phyloP scores from a whole-genome alignment of 306 rosid genomes.

The Argentina anserina region DNA sequence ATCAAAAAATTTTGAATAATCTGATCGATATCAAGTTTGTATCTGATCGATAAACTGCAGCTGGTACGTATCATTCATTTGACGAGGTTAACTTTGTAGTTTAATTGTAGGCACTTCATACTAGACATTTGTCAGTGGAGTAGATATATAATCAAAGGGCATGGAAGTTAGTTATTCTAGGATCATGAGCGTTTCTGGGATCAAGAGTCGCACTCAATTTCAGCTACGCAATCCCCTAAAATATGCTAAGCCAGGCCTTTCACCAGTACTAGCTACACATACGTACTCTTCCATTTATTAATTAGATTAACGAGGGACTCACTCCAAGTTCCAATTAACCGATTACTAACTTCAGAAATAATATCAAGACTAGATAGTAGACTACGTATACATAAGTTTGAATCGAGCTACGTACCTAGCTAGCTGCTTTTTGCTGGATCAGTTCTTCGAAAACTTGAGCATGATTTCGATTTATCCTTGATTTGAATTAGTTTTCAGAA shows the following conservation, averaged over 20 bases:
- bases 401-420: not conserved
- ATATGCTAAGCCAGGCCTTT: not conserved
- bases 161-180: constrained; percentile 34
- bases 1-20: too few species aligned
- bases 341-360: not conserved
- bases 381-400: not conserved
- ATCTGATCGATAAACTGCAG: too few species aligned
- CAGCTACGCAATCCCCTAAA: constrained; percentile 19
- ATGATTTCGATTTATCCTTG: not conserved
- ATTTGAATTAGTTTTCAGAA: not conserved
- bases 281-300: not conserved
- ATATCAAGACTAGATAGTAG: not conserved
- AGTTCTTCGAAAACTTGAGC: not conserved
- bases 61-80: too few species aligned
- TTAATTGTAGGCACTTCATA: too few species aligned
- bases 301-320: not conserved
- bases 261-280: not conserved
- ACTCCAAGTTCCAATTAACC: constrained; percentile 1
- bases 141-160: constrained; percentile 4
- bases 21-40: too few species aligned
- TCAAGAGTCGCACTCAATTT: constrained; percentile 38
- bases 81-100: too few species aligned
- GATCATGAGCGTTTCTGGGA: constrained; percentile 53
- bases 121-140: too few species aligned
- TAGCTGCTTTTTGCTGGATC: not conserved